A percentile compares a stretch with the other conserved stretches of the same genome.
Evolutionary conservation across 139 green algal species (phyloP).

Genomic region (Closterium sp.): DNA sequence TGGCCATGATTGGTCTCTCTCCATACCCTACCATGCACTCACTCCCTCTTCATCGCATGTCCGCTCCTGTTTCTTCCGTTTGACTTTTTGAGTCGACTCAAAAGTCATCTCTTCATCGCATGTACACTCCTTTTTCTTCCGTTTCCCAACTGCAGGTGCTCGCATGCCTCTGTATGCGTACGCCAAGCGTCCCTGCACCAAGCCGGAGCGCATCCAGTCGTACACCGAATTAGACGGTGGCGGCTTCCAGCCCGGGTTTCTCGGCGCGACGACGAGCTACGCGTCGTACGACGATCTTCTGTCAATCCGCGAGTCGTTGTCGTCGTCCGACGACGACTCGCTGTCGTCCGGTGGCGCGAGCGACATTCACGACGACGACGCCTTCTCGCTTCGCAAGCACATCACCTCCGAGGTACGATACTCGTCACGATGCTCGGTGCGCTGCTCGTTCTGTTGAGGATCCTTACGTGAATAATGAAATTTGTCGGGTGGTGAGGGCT

Average conservation of each 20-base stretch:
- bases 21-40: too few relatives aligned
- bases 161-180: conserved; percentile 2
- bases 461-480: too few relatives aligned
- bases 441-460: too few relatives aligned
- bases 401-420: not conserved
- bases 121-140: not conserved
- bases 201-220: not conserved
- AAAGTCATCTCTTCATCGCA: too few relatives aligned
- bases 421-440: too few relatives aligned
- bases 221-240: not conserved
- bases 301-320: not conserved
- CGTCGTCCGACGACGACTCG: not conserved
- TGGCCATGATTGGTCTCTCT: too few relatives aligned
- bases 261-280: not conserved
- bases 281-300: not conserved
- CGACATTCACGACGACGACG: not conserved
- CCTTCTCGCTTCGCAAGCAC: not conserved
- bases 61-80: too few relatives aligned
- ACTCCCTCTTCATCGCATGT: too few relatives aligned
- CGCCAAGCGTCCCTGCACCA: not conserved
- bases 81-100: too few relatives aligned
- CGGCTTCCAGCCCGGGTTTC: not conserved
- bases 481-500: too few relatives aligned
- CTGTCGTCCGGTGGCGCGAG: not conserved
- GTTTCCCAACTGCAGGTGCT: not conserved